Evolutionary conservation across 2,329 filamentous ascomycete species (phyloP).

Genomic region (Pseudocercospora cruenta): DNA sequence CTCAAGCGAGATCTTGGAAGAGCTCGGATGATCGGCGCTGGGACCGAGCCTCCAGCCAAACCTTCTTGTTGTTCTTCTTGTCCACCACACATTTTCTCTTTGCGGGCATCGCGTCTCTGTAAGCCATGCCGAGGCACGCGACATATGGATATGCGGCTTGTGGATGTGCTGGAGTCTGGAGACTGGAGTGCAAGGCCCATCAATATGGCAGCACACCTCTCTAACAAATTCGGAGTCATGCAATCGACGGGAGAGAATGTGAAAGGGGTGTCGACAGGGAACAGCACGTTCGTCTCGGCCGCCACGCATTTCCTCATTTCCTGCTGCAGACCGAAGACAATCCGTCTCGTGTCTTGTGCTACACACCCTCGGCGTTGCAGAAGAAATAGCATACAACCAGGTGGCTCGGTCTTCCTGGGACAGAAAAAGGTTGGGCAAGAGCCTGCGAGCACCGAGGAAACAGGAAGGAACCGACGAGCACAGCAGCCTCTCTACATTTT

Average conservation of each 20-base stretch:
- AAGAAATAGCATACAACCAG: background rate
- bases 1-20: background rate
- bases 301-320: background rate
- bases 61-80: too few relatives aligned
- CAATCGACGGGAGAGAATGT: background rate
- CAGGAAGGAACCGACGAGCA: background rate
- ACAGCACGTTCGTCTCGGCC: background rate
- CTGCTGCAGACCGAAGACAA: background rate
- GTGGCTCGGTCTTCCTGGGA: background rate
- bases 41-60: background rate
- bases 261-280: background rate
- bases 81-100: background rate
- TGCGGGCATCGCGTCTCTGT: background rate
- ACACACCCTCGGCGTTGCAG: background rate
- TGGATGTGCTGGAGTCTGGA: background rate
- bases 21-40: background rate
- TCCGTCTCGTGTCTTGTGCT: background rate
- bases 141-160: background rate
- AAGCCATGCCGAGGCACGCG: background rate
- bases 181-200: background rate
- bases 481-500: too few relatives aligned
- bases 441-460: background rate
- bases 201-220: background rate
- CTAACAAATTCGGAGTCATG: background rate
- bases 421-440: background rate